phyloP scores from a whole-genome alignment of 345 rosid genomes.

The Laguncularia racemosa region DNA sequence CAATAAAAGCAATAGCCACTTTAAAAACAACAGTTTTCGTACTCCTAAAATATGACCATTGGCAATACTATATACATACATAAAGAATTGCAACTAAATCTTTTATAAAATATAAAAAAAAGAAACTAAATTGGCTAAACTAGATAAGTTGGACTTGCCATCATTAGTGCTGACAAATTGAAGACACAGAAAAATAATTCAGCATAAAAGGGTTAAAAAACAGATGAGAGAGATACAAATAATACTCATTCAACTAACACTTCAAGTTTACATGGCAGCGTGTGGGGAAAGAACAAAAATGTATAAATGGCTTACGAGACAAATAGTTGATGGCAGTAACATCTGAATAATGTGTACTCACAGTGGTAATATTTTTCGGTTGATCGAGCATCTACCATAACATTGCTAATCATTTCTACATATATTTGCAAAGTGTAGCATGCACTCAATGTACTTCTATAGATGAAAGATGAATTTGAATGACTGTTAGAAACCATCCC shows the following conservation, averaged over 20 bases:
- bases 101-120: no score
- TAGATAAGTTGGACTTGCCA: no score
- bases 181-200: background rate
- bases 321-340: background rate
- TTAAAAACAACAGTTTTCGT: no score
- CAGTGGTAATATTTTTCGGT: slow-evolving; percentile 98
- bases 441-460: background rate
- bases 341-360: slow-evolving; percentile 30
- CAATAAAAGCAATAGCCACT: no score
- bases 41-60: no score
- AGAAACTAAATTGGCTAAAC: no score
- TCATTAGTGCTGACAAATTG: no score
- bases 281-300: no score
- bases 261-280: background rate
- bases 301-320: no score
- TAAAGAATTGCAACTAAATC: no score
- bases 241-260: background rate
- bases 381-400: slow-evolving; percentile 97
- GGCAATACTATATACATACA: no score
- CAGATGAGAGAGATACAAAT: background rate
- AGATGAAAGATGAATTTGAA: background rate
- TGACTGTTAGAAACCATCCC: no score
- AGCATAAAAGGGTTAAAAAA: background rate
- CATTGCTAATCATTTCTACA: slow-evolving; percentile 97
- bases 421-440: slow-evolving; percentile 51